A percentile compares a stretch with the other conserved stretches of the same genome.
Conservation (phyloP, 257 asterid genomes). For the Osmanthus fragrans region DNA sequence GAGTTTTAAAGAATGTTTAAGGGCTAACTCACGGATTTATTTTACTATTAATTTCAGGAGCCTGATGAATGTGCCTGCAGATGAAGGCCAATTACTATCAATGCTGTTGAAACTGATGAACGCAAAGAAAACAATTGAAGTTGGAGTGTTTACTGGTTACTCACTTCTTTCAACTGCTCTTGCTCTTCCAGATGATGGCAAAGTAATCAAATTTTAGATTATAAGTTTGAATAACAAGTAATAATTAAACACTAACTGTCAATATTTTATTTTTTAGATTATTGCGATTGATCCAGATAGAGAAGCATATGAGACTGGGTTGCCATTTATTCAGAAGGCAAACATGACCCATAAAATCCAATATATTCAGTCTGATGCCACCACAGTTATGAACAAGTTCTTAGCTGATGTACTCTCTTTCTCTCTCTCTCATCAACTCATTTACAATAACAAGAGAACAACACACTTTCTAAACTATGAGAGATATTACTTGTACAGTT, state of each 20-base stretch:
- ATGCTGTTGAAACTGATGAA: constrained; percentile 42
- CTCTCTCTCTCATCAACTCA: too few relatives aligned
- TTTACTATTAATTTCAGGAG: constrained; percentile 36
- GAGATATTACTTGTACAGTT: too few relatives aligned
- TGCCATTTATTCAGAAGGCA: constrained; percentile 57
- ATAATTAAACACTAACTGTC: neutral
- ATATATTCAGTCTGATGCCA: constrained; percentile 45
- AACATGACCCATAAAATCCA: constrained; percentile 48
- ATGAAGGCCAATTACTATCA: constrained; percentile 53
- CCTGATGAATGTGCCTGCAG: constrained; percentile 60
- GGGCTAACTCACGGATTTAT: too few relatives aligned
- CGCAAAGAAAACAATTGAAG: constrained; percentile 53
- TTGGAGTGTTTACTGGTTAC: constrained; percentile 68
- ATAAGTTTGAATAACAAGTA: neutral
- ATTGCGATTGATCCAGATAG: constrained; percentile 55
- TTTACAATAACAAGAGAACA: too few relatives aligned
- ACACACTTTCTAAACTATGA: too few relatives aligned
- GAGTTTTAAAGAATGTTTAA: too few relatives aligned
- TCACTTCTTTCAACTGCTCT: constrained; percentile 62
- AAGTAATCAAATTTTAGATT: constrained; percentile 28
- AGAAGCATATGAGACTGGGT: constrained; percentile 50
- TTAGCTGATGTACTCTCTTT: constrained; percentile 19
- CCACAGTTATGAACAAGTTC: constrained; percentile 17
- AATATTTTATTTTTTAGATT: constrained; percentile 27
- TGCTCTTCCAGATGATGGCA: constrained; percentile 53